Base-by-base conservation (phyloP, 345 rosid species). In the Eucalyptus microcorys region DNA sequence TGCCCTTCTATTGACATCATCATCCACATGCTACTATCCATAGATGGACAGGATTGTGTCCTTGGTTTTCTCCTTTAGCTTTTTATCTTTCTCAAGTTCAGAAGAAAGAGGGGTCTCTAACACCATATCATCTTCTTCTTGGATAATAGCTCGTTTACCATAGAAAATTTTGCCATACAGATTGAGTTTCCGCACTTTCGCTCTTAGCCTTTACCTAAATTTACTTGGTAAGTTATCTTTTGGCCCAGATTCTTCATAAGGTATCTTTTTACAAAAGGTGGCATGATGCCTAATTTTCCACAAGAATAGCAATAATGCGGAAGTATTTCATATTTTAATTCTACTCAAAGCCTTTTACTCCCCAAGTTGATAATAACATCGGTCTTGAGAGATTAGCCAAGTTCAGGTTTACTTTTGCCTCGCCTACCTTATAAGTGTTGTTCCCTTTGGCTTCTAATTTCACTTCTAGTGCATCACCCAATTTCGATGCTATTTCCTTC, bases 251-350 rank as follows among this genome's bases (percentile, higher is more conserved):
- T 52, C 26, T 52, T 52, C 57, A 52, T 52, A 52, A 52, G 26
- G 10, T 21, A 0, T 52, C 10, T 52, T 0, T 52, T 52, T 21
- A 0, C 57, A 52, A 52, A 52, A 52, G 1, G 26, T 21, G 5
- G 57, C 26, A 21, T 52, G 0, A 0, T 52, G 57, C 66, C 7
- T 0, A 0, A 57, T 57, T 57, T 57, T 11, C 7, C 66, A 10
- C 66, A 26, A 0, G n/a, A 26, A 57, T 5, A 26, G n/a, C n/a
- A 57, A 27, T 26, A 57, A 57, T 24, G 0, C 7, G 0, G 0
- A 24, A 26, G n/a, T 57, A 2, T 57, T 24, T 57, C 66, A 24
- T 57, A 57, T 26, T 26, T 57, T 10, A 57, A 57, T 24, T 26
- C n/a, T 24, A 57, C 4, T 1, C 66, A 26, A 10, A 57, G n/a